These are phyloP conservation scores for Cyclotella baltica DNA, from an alignment of 108 stramenopile genomes.

Conservation along the genomic window DNA sequence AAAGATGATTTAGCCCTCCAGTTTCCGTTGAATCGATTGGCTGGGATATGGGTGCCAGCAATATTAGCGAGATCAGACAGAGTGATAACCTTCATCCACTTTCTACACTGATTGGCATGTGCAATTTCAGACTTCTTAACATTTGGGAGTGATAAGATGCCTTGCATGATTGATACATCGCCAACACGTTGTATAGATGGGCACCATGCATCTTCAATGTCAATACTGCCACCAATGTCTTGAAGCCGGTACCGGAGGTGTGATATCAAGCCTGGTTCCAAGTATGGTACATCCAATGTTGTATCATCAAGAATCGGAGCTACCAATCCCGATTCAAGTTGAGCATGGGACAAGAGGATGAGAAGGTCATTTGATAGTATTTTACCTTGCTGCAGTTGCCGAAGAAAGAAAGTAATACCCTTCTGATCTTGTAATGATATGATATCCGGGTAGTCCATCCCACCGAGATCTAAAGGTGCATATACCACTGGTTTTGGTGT, in stretches of 20 bases:
- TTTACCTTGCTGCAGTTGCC: background rate
- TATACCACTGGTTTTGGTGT: background rate
- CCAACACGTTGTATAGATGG: slow-evolving; percentile 6
- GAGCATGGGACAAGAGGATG: background rate
- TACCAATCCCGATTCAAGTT: slow-evolving; percentile 7
- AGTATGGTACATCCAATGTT: background rate
- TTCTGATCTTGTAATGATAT: background rate
- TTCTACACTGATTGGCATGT: background rate
- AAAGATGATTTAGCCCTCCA: slow-evolving; percentile 4
- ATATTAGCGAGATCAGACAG: background rate
- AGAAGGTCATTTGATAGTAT: background rate
- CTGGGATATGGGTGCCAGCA: background rate
- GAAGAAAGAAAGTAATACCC: background rate
- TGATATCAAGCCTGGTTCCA: background rate
- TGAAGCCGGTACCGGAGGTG: background rate
- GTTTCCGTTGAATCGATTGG: background rate
- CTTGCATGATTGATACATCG: slow-evolving; percentile 1
- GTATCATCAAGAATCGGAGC: slow-evolving; percentile 11
- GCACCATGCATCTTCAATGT: slow-evolving; percentile 16
- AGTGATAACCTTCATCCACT: background rate
- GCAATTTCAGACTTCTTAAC: background rate
- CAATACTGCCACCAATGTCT: slow-evolving; percentile 10
- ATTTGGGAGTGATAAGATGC: background rate
- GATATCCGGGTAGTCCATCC: background rate
- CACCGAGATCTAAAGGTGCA: slow-evolving; percentile 6